A percentile compares a stretch with the other conserved stretches of the same genome.
These are phyloP conservation scores for Aspergillus japonicus DNA, from an alignment of 2,329 filamentous ascomycete genomes.

Conservation along the genomic window DNA sequence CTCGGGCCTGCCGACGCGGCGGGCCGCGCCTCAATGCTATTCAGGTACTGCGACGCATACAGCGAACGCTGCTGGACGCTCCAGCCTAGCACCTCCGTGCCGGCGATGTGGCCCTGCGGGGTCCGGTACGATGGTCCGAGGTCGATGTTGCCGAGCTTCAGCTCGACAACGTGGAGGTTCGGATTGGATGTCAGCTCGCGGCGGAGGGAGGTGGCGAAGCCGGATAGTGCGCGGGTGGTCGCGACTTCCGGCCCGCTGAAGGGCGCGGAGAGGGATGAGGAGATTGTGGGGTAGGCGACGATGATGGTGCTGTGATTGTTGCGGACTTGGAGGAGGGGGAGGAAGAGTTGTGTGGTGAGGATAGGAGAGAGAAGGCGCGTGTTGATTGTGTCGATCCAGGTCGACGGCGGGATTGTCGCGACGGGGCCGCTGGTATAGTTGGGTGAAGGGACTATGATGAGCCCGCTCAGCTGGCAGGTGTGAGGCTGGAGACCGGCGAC, in stretches of 20 bases:
- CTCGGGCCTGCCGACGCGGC: slow-evolving; percentile 41
- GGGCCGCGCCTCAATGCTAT: slow-evolving; percentile 44
- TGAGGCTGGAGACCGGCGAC: slow-evolving; percentile 74
- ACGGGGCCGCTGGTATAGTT: slow-evolving; percentile 81
- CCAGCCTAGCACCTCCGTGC: slow-evolving; percentile 62
- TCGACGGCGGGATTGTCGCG: slow-evolving; percentile 77
- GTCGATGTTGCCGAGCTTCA: slow-evolving; percentile 91
- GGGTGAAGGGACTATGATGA: slow-evolving; percentile 77
- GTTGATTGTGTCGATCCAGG: slow-evolving; percentile 87
- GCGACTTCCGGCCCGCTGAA: slow-evolving; percentile 73
- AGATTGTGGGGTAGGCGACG: slow-evolving; percentile 47
- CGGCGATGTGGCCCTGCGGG: slow-evolving; percentile 43
- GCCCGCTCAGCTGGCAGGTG: slow-evolving; percentile 70
- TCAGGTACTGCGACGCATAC: slow-evolving; percentile 42
- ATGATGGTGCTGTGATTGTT: slow-evolving; percentile 50
- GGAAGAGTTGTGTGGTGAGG: slow-evolving; percentile 80
- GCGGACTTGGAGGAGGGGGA: slow-evolving; percentile 70
- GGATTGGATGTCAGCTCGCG: slow-evolving; percentile 69
- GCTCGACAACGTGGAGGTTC: slow-evolving; percentile 73
- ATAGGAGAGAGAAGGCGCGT: slow-evolving; percentile 89
- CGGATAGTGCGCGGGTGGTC: slow-evolving; percentile 80
- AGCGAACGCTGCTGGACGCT: slow-evolving; percentile 53
- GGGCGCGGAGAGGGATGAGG: slow-evolving; percentile 43
- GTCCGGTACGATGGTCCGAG: slow-evolving; percentile 61
- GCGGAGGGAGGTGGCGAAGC: slow-evolving; percentile 77